These are phyloP conservation scores for Geranomyces michiganensis DNA, from an alignment of 192 early-diverging fungal species.

Conservation along the genomic window DNA sequence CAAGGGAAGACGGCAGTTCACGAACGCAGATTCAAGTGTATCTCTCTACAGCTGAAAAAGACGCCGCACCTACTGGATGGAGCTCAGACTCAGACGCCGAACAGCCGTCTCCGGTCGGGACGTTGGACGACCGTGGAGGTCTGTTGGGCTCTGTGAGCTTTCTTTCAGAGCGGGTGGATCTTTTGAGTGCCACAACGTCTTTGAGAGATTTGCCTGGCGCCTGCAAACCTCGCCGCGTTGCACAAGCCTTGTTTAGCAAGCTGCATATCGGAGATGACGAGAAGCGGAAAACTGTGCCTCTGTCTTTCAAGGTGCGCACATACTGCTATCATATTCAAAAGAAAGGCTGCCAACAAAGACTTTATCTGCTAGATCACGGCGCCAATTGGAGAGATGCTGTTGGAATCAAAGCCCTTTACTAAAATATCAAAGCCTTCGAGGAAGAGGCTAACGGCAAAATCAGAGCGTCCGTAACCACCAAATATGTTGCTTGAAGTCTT, in stretches of 20 bases:
- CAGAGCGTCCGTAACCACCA: slow-evolving; percentile 62
- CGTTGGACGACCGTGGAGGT: slow-evolving; percentile 65
- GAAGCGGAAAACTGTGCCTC: slow-evolving; percentile 49
- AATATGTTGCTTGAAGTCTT: neutral
- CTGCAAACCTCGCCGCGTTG: slow-evolving; percentile 24
- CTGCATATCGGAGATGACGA: slow-evolving; percentile 86
- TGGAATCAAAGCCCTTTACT: slow-evolving; percentile 80
- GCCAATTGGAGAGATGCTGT: slow-evolving; percentile 13
- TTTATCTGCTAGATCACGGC: slow-evolving; percentile 5
- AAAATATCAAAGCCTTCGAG: slow-evolving; percentile 93
- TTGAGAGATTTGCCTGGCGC: slow-evolving; percentile 17
- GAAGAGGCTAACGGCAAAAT: slow-evolving; percentile 84
- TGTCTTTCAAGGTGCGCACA: slow-evolving; percentile 19
- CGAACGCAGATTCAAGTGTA: too few relatives aligned
- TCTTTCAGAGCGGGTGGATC: slow-evolving; percentile 25
- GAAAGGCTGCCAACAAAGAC: too few relatives aligned
- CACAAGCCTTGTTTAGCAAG: slow-evolving; percentile 73
- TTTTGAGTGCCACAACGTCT: slow-evolving; percentile 17
- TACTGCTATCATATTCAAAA: neutral
- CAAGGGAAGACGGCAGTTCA: too few relatives aligned
- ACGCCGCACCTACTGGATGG: too few relatives aligned
- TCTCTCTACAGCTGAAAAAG: too few relatives aligned
- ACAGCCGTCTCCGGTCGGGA: slow-evolving; percentile 63
- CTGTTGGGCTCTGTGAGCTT: slow-evolving; percentile 20
- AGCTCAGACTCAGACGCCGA: too few relatives aligned